Evolutionary conservation across 108 stramenopile species (phyloP), one percentile per base, ranked within the genome.

Genomic region (Pinguiococcus pyrenoidosus): DNA sequence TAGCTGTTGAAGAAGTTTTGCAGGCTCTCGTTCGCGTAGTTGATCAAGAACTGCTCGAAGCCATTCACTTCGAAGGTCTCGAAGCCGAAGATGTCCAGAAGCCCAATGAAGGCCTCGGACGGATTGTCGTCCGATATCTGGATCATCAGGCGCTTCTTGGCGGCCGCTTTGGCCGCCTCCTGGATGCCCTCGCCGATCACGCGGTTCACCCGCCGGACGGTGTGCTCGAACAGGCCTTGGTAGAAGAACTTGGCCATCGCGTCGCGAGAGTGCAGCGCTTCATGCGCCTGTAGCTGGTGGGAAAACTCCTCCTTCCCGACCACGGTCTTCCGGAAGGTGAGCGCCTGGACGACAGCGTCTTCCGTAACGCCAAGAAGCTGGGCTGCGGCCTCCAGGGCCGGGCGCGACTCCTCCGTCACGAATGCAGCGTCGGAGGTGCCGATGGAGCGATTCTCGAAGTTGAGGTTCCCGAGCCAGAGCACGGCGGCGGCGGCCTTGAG

Each of bases 201-300:
- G 24, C 56, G 43, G 69, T 90, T 90, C 28, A 87, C 76, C 14
- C 68, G 72, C 32, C 73, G 57, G 37, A 90, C 84, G n/a, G n/a
- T n/a, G n/a, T n/a, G n/a, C n/a, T 90, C 49, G 49, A 95, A 95
- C 24, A 88, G 42, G 53, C 74, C 76, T 8, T 74, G 79, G 56
- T 92, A 95, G 13, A 79, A 72, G 42, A 87, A 60, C 68, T 92
- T 95, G 41, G 87, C 87, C 35, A 95, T 75, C 6, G 89, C 85
- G 67, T 94, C 87, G 5, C 89, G 66, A 37, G 51, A 30, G 34
- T 58, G 23, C 12, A 26, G 4, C 3, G 32, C 50, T 42, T 51
- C 35, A 41, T 23, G 14, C 6, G 8, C 6, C 13, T 4, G 34
- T 13, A 51, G 22, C 37, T 51, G 26, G 12, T 46, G 26, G 26